Evolutionary conservation across 1,284 basidiomycete species (phyloP).

Genomic region (Ganoderma leucocontextum): DNA sequence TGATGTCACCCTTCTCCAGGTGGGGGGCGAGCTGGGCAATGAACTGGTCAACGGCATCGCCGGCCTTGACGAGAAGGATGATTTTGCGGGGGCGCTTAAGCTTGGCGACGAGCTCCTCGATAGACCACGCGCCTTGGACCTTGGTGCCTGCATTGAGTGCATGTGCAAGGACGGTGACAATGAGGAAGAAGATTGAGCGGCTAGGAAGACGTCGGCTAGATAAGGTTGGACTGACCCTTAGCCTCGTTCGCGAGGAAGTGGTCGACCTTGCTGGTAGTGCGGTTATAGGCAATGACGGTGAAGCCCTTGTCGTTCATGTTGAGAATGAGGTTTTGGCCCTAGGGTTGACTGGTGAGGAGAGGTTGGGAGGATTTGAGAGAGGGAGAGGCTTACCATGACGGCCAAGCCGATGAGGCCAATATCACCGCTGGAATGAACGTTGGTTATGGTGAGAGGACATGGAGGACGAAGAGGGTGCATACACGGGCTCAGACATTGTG

Average conservation of each 20-base stretch:
- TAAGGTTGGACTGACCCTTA: slow-evolving; percentile 74
- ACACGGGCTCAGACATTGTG: slow-evolving; percentile 56
- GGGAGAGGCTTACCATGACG: slow-evolving; percentile 81
- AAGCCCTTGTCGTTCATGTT: slow-evolving; percentile 99
- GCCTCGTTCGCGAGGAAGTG: slow-evolving; percentile 96
- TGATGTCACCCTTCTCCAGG: slow-evolving; percentile 87
- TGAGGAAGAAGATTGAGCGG: slow-evolving; percentile 18
- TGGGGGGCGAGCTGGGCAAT: slow-evolving; percentile 76
- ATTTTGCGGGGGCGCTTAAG: slow-evolving; percentile 90
- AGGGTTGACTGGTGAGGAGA: slow-evolving; percentile 30
- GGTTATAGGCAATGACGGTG: slow-evolving; percentile 96
- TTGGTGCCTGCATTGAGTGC: slow-evolving; percentile 77
- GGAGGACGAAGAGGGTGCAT: slow-evolving; percentile 35
- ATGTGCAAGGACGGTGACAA: slow-evolving; percentile 10
- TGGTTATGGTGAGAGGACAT: slow-evolving; percentile 19
- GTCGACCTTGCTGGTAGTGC: slow-evolving; percentile 97
- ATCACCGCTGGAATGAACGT: slow-evolving; percentile 68
- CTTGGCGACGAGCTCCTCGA: slow-evolving; percentile 88
- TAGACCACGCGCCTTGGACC: slow-evolving; percentile 92
- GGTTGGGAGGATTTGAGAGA: slow-evolving; percentile 30
- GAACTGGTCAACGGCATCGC: slow-evolving; percentile 81
- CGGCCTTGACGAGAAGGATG: slow-evolving; percentile 95
- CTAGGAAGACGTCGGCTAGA: slow-evolving; percentile 31
- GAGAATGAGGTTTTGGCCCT: slow-evolving; percentile 96
- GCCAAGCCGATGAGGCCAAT: slow-evolving; percentile 95